Evolutionary conservation across 2,329 filamentous ascomycete genomes (phyloP).

Genomic region (Fusarium acutatum): DNA sequence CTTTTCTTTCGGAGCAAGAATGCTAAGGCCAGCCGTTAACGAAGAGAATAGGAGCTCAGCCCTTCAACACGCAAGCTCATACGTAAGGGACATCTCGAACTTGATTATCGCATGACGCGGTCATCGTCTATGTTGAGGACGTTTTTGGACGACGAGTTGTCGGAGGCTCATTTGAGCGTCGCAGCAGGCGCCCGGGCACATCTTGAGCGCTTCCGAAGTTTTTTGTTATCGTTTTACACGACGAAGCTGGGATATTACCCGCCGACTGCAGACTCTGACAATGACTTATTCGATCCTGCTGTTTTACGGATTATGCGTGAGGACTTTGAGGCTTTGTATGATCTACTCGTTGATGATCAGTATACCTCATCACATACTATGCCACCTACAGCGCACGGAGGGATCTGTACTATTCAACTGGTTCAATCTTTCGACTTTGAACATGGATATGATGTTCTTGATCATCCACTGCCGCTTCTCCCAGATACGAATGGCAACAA

Average conservation of each 20-base stretch:
- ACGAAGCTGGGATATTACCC: conserved; percentile 77
- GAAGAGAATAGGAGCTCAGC: conserved; percentile 53
- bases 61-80: conserved; percentile 71
- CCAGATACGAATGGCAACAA: conserved; percentile 55
- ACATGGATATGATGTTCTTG: conserved; percentile 67
- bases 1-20: background rate
- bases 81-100: conserved; percentile 67
- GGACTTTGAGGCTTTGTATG: conserved; percentile 77
- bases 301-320: conserved; percentile 69
- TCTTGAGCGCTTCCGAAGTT: conserved; percentile 75
- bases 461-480: conserved; percentile 72
- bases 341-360: conserved; percentile 72
- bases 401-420: conserved; percentile 75
- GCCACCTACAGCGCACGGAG: conserved; percentile 66
- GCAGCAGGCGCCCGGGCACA: conserved; percentile 69
- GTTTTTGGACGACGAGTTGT: conserved; percentile 77
- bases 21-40: conserved; percentile 35
- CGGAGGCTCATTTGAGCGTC: conserved; percentile 71
- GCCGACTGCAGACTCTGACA: conserved; percentile 55
- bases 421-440: conserved; percentile 72
- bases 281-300: conserved; percentile 61
- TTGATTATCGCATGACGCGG: conserved; percentile 69
- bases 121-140: conserved; percentile 67
- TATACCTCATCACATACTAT: conserved; percentile 60
- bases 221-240: conserved; percentile 72